phyloP scores from a whole-genome alignment of 2,329 filamentous ascomycete genomes.

The Talaromyces pinophilus region DNA sequence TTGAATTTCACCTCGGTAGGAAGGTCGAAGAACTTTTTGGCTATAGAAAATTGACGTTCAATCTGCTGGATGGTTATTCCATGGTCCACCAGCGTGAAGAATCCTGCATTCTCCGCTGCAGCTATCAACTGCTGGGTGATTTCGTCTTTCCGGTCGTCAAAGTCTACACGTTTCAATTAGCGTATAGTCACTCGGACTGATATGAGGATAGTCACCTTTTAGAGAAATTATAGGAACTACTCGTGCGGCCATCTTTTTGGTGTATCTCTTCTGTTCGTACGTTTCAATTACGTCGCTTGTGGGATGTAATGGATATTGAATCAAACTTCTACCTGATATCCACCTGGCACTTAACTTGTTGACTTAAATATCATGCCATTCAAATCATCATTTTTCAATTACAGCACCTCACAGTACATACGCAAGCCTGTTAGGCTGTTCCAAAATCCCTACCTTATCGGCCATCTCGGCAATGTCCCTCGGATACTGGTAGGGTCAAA shows the following conservation, averaged over 20 bases:
- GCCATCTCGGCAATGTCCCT: neutral
- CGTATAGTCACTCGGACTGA: neutral
- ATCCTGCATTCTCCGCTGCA: conserved; percentile 12
- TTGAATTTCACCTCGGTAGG: neutral
- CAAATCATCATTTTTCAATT: neutral
- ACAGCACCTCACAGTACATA: neutral
- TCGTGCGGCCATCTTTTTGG: neutral
- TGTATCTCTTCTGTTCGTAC: neutral
- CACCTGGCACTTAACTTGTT: neutral
- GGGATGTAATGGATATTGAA: neutral
- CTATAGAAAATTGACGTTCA: conserved; percentile 8
- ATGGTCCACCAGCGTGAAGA: conserved; percentile 11
- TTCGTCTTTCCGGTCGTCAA: conserved; percentile 2
- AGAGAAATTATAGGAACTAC: neutral
- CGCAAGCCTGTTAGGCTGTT: neutral
- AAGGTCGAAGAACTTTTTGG: conserved; percentile 12
- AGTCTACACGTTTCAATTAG: neutral
- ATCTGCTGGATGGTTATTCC: conserved; percentile 11
- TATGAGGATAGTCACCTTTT: neutral
- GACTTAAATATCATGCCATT: neutral
- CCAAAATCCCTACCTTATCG: neutral
- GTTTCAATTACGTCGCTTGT: neutral
- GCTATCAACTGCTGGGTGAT: conserved; percentile 12
- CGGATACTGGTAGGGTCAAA: neutral
- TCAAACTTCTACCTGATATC: neutral